Conservation (phyloP, 768 basidiomycete genomes). For the Epithele typhae region DNA sequence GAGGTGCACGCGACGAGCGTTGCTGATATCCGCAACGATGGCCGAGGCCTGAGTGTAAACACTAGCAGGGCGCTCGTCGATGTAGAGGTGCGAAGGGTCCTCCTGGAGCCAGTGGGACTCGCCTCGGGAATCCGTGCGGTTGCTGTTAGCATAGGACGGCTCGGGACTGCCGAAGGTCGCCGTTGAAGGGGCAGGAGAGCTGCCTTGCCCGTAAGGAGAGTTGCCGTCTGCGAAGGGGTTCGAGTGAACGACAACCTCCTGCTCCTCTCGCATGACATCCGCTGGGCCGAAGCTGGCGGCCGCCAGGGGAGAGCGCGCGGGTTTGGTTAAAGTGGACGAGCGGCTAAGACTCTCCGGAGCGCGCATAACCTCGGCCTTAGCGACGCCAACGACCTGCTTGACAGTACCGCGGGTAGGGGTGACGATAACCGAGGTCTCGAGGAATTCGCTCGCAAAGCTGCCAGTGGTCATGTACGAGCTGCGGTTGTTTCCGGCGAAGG, state of each 20-base stretch:
- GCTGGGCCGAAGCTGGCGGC: slow-evolving; percentile 66
- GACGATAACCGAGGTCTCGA: slow-evolving; percentile 80
- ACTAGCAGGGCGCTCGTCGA: slow-evolving; percentile 52
- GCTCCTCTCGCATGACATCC: slow-evolving; percentile 52
- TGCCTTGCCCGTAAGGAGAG: slow-evolving; percentile 25
- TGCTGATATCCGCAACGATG: slow-evolving; percentile 49
- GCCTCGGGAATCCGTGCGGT: slow-evolving; percentile 31
- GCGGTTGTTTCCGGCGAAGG: slow-evolving; percentile 43
- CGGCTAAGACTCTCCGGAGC: slow-evolving; percentile 26
- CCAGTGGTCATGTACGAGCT: slow-evolving; percentile 72
- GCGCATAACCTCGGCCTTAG: slow-evolving; percentile 75
- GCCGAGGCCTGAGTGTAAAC: slow-evolving; percentile 54
- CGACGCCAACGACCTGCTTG: slow-evolving; percentile 63
- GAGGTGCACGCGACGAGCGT: slow-evolving; percentile 65
- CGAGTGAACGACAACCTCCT: slow-evolving; percentile 19
- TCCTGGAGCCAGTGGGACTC: slow-evolving; percentile 10
- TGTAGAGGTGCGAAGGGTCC: slow-evolving; percentile 15
- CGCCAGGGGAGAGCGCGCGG: slow-evolving; percentile 64
- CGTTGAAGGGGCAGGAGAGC: slow-evolving; percentile 29
- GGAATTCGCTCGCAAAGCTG: slow-evolving; percentile 73
- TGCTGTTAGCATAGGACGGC: slow-evolving; percentile 11
- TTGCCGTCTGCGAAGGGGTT: slow-evolving; percentile 70
- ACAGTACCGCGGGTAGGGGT: slow-evolving; percentile 61
- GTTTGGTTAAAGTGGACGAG: slow-evolving; percentile 31
- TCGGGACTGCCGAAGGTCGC: slow-evolving; percentile 35